Conservation (phyloP, 108 stramenopile species). For the Stephanodiscus triporus region DNA sequence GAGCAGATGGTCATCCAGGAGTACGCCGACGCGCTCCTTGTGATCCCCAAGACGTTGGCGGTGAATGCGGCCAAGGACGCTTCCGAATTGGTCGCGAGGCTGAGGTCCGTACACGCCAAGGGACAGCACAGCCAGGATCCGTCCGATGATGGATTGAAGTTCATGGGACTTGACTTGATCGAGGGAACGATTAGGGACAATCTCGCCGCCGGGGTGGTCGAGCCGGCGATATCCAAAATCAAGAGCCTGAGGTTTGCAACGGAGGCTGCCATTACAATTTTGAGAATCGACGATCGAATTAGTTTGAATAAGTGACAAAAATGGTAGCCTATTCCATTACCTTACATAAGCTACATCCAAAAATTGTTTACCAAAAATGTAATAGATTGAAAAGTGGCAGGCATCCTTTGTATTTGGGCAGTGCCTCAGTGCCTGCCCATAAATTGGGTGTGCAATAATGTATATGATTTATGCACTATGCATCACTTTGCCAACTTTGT, state of each 20-base stretch:
- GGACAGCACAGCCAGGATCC: conserved; percentile 56
- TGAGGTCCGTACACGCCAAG: conserved; percentile 91
- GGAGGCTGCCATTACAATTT: conserved; percentile 98
- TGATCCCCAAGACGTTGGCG: conserved; percentile 97
- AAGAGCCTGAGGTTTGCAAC: conserved; percentile 98
- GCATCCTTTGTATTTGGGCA: too few relatives aligned
- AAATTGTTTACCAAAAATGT: too few relatives aligned
- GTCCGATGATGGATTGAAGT: conserved; percentile 63
- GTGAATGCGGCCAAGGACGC: conserved; percentile 99
- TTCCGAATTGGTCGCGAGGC: conserved; percentile 96
- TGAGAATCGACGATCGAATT: conserved; percentile 97
- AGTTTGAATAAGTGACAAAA: conserved; percentile 43
- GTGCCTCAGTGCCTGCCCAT: too few relatives aligned
- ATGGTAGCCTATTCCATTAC: too few relatives aligned
- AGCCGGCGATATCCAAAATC: conserved; percentile 99
- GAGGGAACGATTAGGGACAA: conserved; percentile 91
- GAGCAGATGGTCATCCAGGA: conserved; percentile 99
- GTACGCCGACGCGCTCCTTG: conserved; percentile 97
- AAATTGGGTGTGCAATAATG: too few relatives aligned
- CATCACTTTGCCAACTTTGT: too few relatives aligned
- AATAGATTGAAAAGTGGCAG: too few relatives aligned
- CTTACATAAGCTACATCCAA: background rate
- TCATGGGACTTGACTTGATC: conserved; percentile 90
- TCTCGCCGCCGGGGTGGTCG: conserved; percentile 95
- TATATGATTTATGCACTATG: too few relatives aligned